Percentiles rank a stretch among this genome's conserved stretches.
Conservation (phyloP, 768 basidiomycete genomes). For the Lactarius deliciosus region DNA sequence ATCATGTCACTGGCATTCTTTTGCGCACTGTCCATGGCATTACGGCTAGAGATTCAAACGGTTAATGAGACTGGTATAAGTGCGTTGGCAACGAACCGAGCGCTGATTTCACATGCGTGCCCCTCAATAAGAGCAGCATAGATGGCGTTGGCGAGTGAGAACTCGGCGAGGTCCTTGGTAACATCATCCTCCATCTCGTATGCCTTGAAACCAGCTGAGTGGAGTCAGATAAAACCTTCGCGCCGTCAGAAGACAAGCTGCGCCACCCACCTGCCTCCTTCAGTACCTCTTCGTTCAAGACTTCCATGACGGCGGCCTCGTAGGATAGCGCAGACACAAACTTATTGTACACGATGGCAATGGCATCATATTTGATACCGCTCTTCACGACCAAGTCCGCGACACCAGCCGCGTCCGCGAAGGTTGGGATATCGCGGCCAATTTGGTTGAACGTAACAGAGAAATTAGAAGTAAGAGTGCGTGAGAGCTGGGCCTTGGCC, state of each 20-base stretch:
- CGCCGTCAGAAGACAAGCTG: background rate
- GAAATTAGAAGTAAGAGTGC: slow-evolving; percentile 63
- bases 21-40: slow-evolving; percentile 99
- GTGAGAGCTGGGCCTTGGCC: slow-evolving; percentile 87
- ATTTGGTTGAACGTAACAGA: slow-evolving; percentile 95
- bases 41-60: slow-evolving; percentile 57
- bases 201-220: slow-evolving; percentile 79
- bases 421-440: slow-evolving; percentile 95
- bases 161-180: slow-evolving; percentile 91
- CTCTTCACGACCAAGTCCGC: slow-evolving; percentile 89
- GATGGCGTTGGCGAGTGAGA: slow-evolving; percentile 94
- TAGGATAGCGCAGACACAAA: slow-evolving; percentile 91
- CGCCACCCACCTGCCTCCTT: slow-evolving; percentile 69
- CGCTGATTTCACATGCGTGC: slow-evolving; percentile 92
- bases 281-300: slow-evolving; percentile 80
- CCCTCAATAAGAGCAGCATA: slow-evolving; percentile 92
- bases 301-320: slow-evolving; percentile 70
- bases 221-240: slow-evolving; percentile 1
- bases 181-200: slow-evolving; percentile 99
- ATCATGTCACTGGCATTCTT: slow-evolving; percentile 99
- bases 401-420: slow-evolving; percentile 91
- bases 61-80: background rate
- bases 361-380: slow-evolving; percentile 83
- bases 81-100: slow-evolving; percentile 53
- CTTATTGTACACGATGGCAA: slow-evolving; percentile 78